Conservation (phyloP, 2,329 filamentous ascomycete species). For the Trichoderma simmonsii region DNA sequence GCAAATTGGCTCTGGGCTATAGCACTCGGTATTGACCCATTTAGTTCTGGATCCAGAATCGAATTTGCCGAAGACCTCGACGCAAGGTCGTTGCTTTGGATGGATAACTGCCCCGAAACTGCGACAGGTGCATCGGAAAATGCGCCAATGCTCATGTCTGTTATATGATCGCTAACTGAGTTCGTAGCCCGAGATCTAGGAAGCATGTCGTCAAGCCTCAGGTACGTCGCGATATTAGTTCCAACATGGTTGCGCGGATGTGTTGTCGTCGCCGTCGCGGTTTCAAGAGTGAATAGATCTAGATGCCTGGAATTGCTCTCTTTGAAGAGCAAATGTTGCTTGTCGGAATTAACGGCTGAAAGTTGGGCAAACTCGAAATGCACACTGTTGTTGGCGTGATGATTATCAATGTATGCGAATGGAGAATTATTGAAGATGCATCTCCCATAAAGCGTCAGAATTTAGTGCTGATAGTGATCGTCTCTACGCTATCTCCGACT, state of each 20-base stretch:
- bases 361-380: neutral
- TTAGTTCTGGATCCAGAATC: neutral
- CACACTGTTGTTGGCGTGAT: neutral
- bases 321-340: neutral
- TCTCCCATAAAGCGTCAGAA: neutral
- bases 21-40: neutral
- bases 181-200: neutral
- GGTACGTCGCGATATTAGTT: neutral
- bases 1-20: neutral
- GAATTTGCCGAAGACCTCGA: neutral
- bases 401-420: neutral
- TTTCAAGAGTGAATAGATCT: neutral
- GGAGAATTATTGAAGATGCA: neutral
- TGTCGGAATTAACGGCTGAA: neutral
- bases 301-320: neutral
- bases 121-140: neutral
- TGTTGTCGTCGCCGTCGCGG: neutral
- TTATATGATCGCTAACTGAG: neutral
- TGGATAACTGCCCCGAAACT: neutral
- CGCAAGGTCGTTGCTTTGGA: neutral
- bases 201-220: neutral
- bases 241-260: neutral
- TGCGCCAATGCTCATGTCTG: neutral
- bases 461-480: neutral
- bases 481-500: neutral